Base-by-base conservation (phyloP, 2,329 filamentous ascomycete genomes). In the Aspergillus versicolor region DNA sequence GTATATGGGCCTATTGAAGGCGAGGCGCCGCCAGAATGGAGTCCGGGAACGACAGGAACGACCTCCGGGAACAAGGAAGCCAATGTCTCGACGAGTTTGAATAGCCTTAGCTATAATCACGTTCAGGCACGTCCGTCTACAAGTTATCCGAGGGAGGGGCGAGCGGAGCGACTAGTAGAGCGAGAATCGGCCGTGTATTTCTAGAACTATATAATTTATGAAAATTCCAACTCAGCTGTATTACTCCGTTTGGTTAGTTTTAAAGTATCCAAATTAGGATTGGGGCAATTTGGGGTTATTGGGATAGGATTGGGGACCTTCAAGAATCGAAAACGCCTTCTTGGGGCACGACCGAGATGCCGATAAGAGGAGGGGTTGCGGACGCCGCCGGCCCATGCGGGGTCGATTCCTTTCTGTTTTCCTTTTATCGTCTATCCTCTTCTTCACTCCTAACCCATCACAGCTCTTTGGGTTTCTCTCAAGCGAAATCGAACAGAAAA, bases 291-390 rank as follows among this genome's bases (percentile, higher is more conserved):
- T 37, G 34, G 34, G 15, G 12, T 15, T n/a, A 37, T 37, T n/a
- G 34, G 12, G 12, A n/a, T 37, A 37, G 34, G 15, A 6, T 9
- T 30, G 34, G 19, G 19, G 21, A 30, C 30, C 32, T 21, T 32
- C 27, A 30, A 30, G 27, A 30, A 9, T 30, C 27, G 27, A 30
- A 30, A 30, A 30, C 27, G 27, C 27, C 45, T 22, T 37, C 32
- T 48, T 8, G 49, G 49, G 49, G n/a, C 21, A 30, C 21, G 34
- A 30, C 63, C 63, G 55, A 63, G 60, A 38, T 60, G 48, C 60
- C 60, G 48, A 61, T 62, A 42, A 13, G 34, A 22, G 17, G 56
- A 62, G 61, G 43, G 54, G 54, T 46, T 62, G 61, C 30, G 61
- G 61, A 58, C 58, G 21, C 21, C 21, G 21, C 13, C 27, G 17